Evolutionary conservation across 495 filamentous ascomycete genomes (phyloP), one percentile per base, ranked within the genome.

Genomic region (Patellaria atrata): DNA sequence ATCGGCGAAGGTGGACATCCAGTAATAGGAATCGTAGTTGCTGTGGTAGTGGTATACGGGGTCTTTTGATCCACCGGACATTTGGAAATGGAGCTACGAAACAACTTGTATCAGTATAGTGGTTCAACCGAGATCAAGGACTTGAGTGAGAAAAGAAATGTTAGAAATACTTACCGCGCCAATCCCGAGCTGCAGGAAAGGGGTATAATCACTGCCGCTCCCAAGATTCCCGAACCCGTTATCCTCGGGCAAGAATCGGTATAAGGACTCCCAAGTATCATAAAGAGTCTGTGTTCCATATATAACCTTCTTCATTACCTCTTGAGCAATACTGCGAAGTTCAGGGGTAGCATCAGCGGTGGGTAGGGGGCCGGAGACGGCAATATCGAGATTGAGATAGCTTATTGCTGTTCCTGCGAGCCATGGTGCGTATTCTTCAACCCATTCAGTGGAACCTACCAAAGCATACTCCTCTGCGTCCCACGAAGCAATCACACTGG

Each of bases 351-450:
- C 47, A 12, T 31, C 21, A 8, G 37, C 14, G 13, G 9, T 30
- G 4, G 44, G 44, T 10, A 31, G 19, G 2, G 47, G 34, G 4
- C 73, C 71, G 19, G 55, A 35, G 12, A 63, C 58, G 28, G 60
- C 71, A 5, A 73, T 62, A 46, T 79, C 75, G 16, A 79, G 60
- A 47, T 79, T 79, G 26, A 79, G 41, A 41, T 79, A 79, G 2
- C 70, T 73, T 12, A 79, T 37, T 13, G 54, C 48, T 16, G 35
- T 33, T 3, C 19, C 41, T 17, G 17, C 17, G 12, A 52, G 36
- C 48, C 48, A 52, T 14, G 40, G 40, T 14, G 42, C 32, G 41
- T 45, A 52, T 24, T 52, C 41, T 29, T 52, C 48, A 3, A 52
- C 46, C 45, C 45, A 52, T 34, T 52, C 48, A 5, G 48, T 52